Base-by-base conservation (phyloP, 139 green algal species). In the Haematococcus lacustris region DNA sequence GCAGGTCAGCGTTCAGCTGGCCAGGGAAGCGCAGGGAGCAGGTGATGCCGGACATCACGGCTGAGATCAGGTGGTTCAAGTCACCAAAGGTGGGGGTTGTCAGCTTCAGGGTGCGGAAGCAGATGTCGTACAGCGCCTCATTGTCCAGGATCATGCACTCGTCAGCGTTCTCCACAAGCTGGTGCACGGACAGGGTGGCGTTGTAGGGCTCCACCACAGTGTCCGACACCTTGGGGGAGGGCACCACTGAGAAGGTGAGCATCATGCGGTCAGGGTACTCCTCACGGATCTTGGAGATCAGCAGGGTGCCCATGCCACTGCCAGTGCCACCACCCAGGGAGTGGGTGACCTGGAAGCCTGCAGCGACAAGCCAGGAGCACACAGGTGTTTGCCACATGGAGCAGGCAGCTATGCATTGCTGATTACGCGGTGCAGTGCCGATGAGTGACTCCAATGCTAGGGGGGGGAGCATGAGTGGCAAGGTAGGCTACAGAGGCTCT, bases 191-290 rank as follows among this genome's bases (percentile, higher is more conserved):
- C 66, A 99, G 89, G 50, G 96, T 99, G 76, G 95, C 96, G 76
- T 99, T 99, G 91, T 99, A 99, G 66, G 96, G 96, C 90, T 99
- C 96, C 65, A 99, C 96, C 39, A 99, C 96, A 13, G 95, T 98
- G 88, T 99, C 96, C 34, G 94, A 98, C 84, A 99, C 92, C 88
- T 99, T 98, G 76, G 96, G 96, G 57, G 93, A 98, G 30, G 96
- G 96, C 71, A 98, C 94, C 25, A 99, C 96, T 2, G 94, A 98
- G 88, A 98, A 99, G 74, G 94, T 98, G 43, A 95, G 79, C 95
- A 99, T 98, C 93, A 98, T 98, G 75, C 94, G 88, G 83, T 98
- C 93, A 60, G 92, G 90, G 88, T 97, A 97, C 84, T 98, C 94
- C 87, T 98, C 94, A 53, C 94, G 89, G 68, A 98, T 97, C 88